Evolutionary conservation across 345 rosid genomes (phyloP).

Genomic region (Boechera divaricarpa): DNA sequence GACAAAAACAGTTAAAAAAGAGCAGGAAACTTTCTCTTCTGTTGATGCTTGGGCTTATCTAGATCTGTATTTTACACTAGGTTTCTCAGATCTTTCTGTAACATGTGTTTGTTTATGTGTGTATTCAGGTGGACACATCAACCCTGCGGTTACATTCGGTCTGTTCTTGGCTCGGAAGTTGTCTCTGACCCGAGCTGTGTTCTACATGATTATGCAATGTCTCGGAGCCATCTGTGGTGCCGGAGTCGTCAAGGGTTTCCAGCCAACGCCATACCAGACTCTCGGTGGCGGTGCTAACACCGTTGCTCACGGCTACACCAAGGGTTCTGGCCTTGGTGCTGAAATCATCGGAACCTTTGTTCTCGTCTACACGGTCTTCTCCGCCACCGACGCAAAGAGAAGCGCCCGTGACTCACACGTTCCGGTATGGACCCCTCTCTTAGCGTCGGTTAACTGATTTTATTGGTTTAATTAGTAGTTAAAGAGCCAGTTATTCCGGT

Average conservation of each 20-base stretch:
- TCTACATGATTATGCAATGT: conserved; percentile 50
- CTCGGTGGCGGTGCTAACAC: conserved; percentile 58
- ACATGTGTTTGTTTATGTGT: neutral
- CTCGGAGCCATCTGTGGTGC: conserved; percentile 56
- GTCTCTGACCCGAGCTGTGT: conserved; percentile 46
- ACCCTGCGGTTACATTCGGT: conserved; percentile 52
- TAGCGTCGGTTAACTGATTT: neutral
- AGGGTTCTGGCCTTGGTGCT: conserved; percentile 53
- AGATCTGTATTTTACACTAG: neutral
- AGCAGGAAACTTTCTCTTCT: neutral
- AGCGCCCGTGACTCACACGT: conserved; percentile 63
- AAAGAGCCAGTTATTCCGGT: too few relatives aligned
- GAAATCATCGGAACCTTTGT: conserved; percentile 52
- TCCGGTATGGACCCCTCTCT: conserved; percentile 30
- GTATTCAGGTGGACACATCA: conserved; percentile 54
- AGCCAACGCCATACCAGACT: conserved; percentile 41
- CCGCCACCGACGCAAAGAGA: conserved; percentile 60
- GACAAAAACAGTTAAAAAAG: neutral
- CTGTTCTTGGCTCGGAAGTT: conserved; percentile 45
- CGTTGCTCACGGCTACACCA: conserved; percentile 52
- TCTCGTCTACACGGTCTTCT: conserved; percentile 55
- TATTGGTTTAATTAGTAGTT: too few relatives aligned
- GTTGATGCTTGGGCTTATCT: neutral
- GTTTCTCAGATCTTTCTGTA: neutral
- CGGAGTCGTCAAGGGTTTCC: conserved; percentile 58